Evolutionary conservation across 345 rosid species (phyloP).

Genomic region (Salix viminalis): DNA sequence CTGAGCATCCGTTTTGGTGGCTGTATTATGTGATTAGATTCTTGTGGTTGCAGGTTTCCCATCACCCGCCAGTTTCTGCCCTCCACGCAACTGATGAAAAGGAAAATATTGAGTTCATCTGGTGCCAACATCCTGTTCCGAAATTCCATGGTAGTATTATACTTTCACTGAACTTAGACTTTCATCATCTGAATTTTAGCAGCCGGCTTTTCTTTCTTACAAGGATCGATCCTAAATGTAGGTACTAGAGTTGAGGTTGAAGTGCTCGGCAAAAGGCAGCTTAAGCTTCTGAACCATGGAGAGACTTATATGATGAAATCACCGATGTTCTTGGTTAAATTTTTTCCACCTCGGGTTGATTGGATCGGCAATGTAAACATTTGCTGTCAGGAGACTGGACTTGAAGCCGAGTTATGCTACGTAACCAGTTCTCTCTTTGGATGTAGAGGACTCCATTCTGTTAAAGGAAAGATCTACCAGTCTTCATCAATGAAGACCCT

Average conservation of each 20-base stretch:
- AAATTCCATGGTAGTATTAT: conserved; percentile 51
- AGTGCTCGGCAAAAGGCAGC: conserved; percentile 52
- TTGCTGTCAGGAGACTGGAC: conserved; percentile 54
- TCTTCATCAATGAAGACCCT: conserved; percentile 39
- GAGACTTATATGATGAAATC: conserved; percentile 82
- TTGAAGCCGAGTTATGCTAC: conserved; percentile 56
- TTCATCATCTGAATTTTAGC: neutral
- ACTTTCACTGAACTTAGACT: neutral
- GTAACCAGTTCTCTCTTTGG: conserved; percentile 38
- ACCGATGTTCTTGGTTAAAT: conserved; percentile 52
- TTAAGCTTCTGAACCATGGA: conserved; percentile 47
- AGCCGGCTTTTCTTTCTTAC: neutral
- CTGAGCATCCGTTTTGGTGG: neutral
- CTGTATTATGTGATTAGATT: neutral
- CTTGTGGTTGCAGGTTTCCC: conserved; percentile 54
- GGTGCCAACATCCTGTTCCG: conserved; percentile 63
- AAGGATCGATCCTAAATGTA: neutral
- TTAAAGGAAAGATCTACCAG: conserved; percentile 62
- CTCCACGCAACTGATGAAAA: conserved; percentile 76
- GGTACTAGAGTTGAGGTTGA: conserved; percentile 68
- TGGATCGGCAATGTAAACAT: conserved; percentile 65
- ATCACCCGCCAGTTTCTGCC: conserved; percentile 85
- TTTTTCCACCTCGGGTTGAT: conserved; percentile 59
- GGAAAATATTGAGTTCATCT: conserved; percentile 53
- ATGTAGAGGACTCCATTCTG: conserved; percentile 32